Evolutionary conservation across 306 rosid genomes (phyloP), one percentile per base, ranked within the genome.

Genomic region (Prinsepia uniflora): DNA sequence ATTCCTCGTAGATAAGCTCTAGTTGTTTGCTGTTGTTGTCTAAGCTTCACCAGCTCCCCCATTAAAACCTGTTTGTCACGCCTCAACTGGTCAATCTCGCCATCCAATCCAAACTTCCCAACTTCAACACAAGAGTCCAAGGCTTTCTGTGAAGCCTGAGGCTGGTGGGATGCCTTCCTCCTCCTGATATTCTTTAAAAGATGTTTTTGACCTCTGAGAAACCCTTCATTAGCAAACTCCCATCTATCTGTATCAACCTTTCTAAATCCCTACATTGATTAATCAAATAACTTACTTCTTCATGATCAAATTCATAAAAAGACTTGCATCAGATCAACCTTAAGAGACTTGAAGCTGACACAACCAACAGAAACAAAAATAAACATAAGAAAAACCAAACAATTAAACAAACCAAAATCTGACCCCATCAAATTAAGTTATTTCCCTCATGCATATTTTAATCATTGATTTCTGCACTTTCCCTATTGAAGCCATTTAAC

Each of bases 171-270:
- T 45, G 80, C n/a, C 68, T 80, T 94, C 76, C 89, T 82, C 63
- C 98, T 86, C 72, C 88, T 87, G 8, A 90, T 90, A 46, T 80
- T 78, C 87, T 84, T 90, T 60, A 94, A 48, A n/a, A 89, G 92
- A 55, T 79, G 80, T 71, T 66, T 90, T 73, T 87, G 79, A 41
- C 98, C 98, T 86, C 84, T 89, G 4, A 94, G 88, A 81, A 94
- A 94, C 61, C 79, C 86, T 69, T 90, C 91, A 75, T 89, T 88
- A 47, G 96, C 96, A 78, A 92, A 92, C 78, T 92, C 97, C 96
- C 96, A 92, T 42, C 56, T 87, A 64, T 87, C 96, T 73, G 92
- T 87, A 79, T 89, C 95, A 67, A 92, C 88, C 81, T 92, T 92
- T 71, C 81, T 89, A 75, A 92, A 92, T 42, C 96, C 98, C 96